phyloP scores from a whole-genome alignment of 179 eudicot species.

The Silene noctiflora region DNA sequence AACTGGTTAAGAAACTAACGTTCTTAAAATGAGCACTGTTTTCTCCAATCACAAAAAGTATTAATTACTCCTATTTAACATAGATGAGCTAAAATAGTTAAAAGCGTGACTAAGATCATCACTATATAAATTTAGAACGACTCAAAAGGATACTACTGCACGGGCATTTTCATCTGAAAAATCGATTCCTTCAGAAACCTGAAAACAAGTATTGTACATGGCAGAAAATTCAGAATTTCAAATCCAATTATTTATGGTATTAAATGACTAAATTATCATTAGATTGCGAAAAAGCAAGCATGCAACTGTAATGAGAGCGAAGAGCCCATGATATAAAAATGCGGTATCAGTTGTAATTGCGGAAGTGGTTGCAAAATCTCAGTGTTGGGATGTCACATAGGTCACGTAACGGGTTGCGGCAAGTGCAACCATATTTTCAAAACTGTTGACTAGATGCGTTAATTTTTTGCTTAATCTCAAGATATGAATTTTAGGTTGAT shows the following conservation, averaged over 20 bases:
- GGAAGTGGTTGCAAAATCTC: no score
- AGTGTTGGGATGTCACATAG: no score
- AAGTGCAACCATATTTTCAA: no score
- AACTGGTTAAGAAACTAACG: constrained; percentile 42
- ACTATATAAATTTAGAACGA: neutral
- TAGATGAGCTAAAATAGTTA: constrained; percentile 1
- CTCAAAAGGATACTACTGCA: constrained; percentile 86
- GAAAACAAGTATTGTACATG: constrained; percentile 15
- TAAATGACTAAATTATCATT: neutral
- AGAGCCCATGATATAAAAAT: neutral
- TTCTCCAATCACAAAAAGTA: neutral
- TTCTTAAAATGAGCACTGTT: neutral
- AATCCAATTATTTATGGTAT: neutral
- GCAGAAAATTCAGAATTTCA: neutral
- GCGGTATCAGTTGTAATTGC: neutral
- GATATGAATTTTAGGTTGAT: neutral
- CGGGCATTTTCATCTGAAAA: constrained; percentile 95
- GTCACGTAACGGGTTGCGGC: no score
- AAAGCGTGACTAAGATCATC: neutral
- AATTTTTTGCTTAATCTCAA: neutral
- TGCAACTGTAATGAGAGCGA: neutral
- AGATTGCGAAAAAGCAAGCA: neutral
- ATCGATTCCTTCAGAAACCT: constrained; percentile 99
- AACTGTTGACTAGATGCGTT: no score
- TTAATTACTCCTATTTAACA: neutral